These are phyloP conservation scores for Trichomonascaceae sp. DNA, from an alignment of 1,139 yeast genomes.

Conservation along the genomic window DNA sequence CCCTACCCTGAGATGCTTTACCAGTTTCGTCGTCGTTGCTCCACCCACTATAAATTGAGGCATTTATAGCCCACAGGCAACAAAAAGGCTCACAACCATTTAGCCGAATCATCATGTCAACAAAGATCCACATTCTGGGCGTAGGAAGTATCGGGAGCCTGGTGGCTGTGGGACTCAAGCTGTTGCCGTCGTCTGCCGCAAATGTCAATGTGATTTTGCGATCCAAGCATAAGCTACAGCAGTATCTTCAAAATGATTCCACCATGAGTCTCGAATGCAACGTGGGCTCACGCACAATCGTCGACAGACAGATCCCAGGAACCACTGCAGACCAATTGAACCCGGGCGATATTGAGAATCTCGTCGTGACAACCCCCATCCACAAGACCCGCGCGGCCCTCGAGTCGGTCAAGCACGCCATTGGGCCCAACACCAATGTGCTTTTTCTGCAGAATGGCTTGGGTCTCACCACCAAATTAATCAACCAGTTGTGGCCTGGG, in stretches of 20 bases:
- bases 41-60: too few species aligned
- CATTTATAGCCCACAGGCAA: too few species aligned
- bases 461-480: slow-evolving; percentile 49
- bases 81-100: too few species aligned
- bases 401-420: slow-evolving; percentile 30
- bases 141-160: slow-evolving; percentile 29
- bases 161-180: slow-evolving; percentile 25
- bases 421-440: slow-evolving; percentile 37
- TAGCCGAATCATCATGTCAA: slow-evolving; percentile 1
- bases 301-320: slow-evolving; percentile 8
- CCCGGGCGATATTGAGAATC: slow-evolving; percentile 31
- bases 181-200: slow-evolving; percentile 10
- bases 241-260: slow-evolving; percentile 31
- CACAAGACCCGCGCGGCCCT: slow-evolving; percentile 41
- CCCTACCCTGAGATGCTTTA: too few species aligned
- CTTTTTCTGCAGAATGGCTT: slow-evolving; percentile 68
- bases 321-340: slow-evolving; percentile 1
- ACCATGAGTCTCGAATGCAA: slow-evolving; percentile 15
- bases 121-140: slow-evolving; percentile 23
- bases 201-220: slow-evolving; percentile 33
- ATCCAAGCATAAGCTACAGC: slow-evolving; percentile 28
- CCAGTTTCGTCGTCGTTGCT: too few species aligned
- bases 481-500: slow-evolving; percentile 42
- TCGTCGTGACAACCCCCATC: slow-evolving; percentile 54
- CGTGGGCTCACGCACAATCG: slow-evolving; percentile 7